phyloP scores from a whole-genome alignment of 2,329 filamentous ascomycete species.

The Aureobasidium sp. region DNA sequence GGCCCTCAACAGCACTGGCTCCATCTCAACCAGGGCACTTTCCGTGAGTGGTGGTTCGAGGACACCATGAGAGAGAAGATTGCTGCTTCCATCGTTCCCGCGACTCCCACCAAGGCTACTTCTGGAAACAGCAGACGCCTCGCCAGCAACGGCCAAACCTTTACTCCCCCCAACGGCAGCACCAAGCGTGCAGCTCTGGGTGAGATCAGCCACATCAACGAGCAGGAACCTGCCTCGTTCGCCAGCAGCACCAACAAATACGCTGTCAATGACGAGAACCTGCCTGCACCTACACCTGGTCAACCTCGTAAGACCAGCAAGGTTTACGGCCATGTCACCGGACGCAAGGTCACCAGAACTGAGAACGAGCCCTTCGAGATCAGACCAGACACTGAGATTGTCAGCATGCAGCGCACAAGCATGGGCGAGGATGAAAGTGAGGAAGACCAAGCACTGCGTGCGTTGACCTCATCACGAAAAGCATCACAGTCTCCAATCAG shows the following conservation, averaged over 20 bases:
- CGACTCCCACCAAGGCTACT: conserved; percentile 45
- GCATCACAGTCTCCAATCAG: conserved; percentile 53
- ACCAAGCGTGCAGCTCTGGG: conserved; percentile 71
- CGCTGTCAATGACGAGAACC: conserved; percentile 74
- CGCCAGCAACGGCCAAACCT: conserved; percentile 59
- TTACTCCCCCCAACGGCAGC: conserved; percentile 75
- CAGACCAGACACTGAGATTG: conserved; percentile 50
- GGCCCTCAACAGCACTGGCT: conserved; percentile 98
- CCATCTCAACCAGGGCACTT: conserved; percentile 90
- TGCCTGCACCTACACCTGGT: conserved; percentile 89
- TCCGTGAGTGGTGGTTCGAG: conserved; percentile 95
- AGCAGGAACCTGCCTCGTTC: conserved; percentile 35
- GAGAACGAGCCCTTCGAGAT: conserved; percentile 43
- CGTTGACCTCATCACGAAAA: conserved; percentile 44
- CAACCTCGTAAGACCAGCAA: conserved; percentile 86
- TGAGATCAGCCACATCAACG: conserved; percentile 75
- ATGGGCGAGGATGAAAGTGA: conserved; percentile 58
- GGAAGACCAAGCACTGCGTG: conserved; percentile 77
- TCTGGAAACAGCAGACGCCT: conserved; percentile 35
- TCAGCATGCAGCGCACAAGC: conserved; percentile 54
- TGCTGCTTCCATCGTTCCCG: conserved; percentile 48
- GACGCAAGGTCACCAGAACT: conserved; percentile 36
- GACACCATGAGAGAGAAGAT: conserved; percentile 73
- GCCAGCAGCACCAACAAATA: conserved; percentile 33
- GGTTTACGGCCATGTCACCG: conserved; percentile 60